Evolutionary conservation across 1,284 basidiomycete genomes (phyloP), one percentile per base, ranked within the genome.

Genomic region (Phlebopus sp.): DNA sequence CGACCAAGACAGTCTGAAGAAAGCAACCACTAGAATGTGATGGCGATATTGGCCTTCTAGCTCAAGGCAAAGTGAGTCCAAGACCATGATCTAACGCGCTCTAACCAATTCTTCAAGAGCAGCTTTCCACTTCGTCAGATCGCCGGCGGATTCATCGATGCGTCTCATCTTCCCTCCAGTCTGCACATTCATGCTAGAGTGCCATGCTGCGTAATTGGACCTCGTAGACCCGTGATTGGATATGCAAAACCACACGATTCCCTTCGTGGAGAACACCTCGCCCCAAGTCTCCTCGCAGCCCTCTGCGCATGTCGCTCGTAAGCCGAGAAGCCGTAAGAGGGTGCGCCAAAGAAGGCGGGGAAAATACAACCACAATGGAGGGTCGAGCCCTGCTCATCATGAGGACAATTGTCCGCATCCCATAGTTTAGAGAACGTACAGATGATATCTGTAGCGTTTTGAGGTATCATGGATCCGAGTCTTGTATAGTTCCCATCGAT

Each of bases 231-330:
- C 55, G 49, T 83, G 81, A 2, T 76, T 43, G 19, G 64, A 70
- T 25, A 82, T 52, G 56, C 76, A 81, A 72, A 71, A 84, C 77
- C 76, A 78, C 1, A 85, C 45, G 51, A 84, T 81, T 55, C 81
- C 79, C 0, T 80, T 55, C 17, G 62, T 71, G 8, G 77, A 77
- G 53, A 79, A 75, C 51, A 79, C 68, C 32, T 71, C 67, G 4
- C 57, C 51, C 37, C 71, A 54, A 9, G 48, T 61, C 51, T 85
- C 81, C 9, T 38, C n/a, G 59, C 82, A 84, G 2, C 78, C 82
- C 19, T 72, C 67, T 27, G 75, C 75, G 59, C 82, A 83, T 2
- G 72, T 60, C 1, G 52, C 9, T 1, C 60, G 44, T 17, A 72
- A 46, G 3, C 72, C 53, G 25, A 81, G 44, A 11, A 82, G 53